A percentile compares a stretch with the other conserved stretches of the same genome.
These are phyloP conservation scores for Russula foetens DNA, from an alignment of 768 basidiomycete genomes.

Conservation along the genomic window DNA sequence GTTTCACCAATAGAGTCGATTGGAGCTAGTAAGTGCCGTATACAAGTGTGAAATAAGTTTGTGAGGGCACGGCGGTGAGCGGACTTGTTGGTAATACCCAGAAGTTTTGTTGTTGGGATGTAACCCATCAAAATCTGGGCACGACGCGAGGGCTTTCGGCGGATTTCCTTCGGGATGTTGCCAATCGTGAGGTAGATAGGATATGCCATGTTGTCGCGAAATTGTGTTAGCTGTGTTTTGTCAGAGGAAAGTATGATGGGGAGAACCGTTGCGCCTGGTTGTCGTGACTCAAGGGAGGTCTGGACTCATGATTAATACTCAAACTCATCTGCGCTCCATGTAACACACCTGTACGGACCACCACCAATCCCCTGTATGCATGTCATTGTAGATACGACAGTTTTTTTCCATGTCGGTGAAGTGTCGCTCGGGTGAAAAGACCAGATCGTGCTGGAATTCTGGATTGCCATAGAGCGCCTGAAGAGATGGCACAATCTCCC, in stretches of 20 bases:
- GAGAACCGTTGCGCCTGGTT: too few relatives aligned
- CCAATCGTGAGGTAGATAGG: slow-evolving; percentile 17
- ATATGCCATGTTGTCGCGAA: slow-evolving; percentile 13
- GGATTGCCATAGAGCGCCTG: background rate
- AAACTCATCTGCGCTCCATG: background rate
- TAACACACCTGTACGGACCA: slow-evolving; percentile 1
- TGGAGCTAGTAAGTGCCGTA: too few relatives aligned
- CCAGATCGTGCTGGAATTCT: too few relatives aligned
- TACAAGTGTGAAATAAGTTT: slow-evolving; percentile 15
- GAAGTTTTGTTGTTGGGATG: slow-evolving; percentile 20
- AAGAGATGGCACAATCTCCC: background rate
- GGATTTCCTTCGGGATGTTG: slow-evolving; percentile 19
- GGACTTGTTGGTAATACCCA: slow-evolving; percentile 12
- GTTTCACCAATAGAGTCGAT: too few relatives aligned
- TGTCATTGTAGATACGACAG: background rate
- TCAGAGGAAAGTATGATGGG: too few relatives aligned
- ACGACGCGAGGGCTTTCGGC: too few relatives aligned
- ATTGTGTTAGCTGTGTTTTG: too few relatives aligned
- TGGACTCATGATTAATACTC: too few relatives aligned
- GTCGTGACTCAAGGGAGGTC: too few relatives aligned
- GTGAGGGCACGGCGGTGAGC: background rate
- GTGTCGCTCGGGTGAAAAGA: background rate
- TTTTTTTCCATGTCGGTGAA: background rate
- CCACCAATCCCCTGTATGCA: slow-evolving; percentile 5
- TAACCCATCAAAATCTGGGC: too few relatives aligned